phyloP scores from a whole-genome alignment of 805 yeast species.

The Zygosaccharomyces pseudorouxii region DNA sequence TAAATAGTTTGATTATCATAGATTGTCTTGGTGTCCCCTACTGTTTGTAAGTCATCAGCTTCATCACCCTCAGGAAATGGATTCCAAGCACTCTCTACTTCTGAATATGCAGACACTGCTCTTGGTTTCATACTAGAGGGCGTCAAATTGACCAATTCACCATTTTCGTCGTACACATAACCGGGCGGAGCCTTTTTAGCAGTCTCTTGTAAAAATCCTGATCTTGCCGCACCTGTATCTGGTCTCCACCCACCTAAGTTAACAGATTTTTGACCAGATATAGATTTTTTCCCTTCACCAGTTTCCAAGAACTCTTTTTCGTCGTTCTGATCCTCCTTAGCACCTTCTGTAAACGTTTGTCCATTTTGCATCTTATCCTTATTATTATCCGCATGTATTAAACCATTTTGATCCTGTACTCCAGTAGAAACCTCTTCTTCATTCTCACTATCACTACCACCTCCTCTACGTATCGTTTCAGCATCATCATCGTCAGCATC shows the following conservation, averaged over 20 bases:
- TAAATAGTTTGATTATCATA: conserved; percentile 35
- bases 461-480: background rate
- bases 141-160: conserved; percentile 30
- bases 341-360: conserved; percentile 1
- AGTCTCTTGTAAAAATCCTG: conserved; percentile 41
- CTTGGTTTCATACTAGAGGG: conserved; percentile 32
- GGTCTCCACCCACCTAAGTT: conserved; percentile 47
- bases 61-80: conserved; percentile 31
- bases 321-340: conserved; percentile 7
- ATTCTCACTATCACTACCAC: conserved; percentile 11
- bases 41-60: conserved; percentile 30
- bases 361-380: conserved; percentile 1
- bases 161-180: conserved; percentile 33
- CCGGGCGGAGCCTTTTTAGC: conserved; percentile 37
- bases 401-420: background rate
- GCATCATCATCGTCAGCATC: conserved; percentile 6
- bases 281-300: background rate
- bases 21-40: conserved; percentile 33
- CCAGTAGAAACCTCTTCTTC: background rate
- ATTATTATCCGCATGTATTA: background rate
- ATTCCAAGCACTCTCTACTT: conserved; percentile 35
- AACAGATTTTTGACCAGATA: conserved; percentile 15
- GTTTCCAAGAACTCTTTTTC: conserved; percentile 1
- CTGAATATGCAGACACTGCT: conserved; percentile 31
- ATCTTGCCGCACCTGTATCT: conserved; percentile 39